phyloP scores from a whole-genome alignment of 1,139 yeast species.

The Yamadazyma mexicana region DNA sequence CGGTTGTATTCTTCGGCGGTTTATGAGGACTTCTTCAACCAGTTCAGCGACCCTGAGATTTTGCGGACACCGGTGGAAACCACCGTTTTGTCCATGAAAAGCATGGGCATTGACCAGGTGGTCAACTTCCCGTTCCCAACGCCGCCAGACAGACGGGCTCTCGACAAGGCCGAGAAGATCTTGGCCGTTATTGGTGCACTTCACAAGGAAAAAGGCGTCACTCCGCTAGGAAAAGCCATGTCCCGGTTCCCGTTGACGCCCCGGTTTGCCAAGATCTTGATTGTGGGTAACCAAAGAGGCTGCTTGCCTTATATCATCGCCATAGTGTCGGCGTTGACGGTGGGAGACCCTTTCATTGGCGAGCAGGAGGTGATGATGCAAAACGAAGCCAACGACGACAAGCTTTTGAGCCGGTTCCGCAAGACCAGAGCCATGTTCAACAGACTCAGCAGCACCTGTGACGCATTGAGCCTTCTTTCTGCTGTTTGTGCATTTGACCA shows the following conservation, averaged over 20 bases:
- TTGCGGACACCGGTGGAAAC: slow-evolving; percentile 95
- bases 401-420: slow-evolving; percentile 48
- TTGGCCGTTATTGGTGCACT: slow-evolving; percentile 80
- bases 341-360: slow-evolving; percentile 85
- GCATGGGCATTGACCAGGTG: slow-evolving; percentile 93
- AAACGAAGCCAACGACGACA: slow-evolving; percentile 35
- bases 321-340: slow-evolving; percentile 87
- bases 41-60: slow-evolving; percentile 87
- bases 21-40: slow-evolving; percentile 79
- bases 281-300: slow-evolving; percentile 82
- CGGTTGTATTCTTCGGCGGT: slow-evolving; percentile 94
- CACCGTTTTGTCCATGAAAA: slow-evolving; percentile 89
- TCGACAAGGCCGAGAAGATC: slow-evolving; percentile 66
- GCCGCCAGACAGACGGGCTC: slow-evolving; percentile 69
- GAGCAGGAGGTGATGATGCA: slow-evolving; percentile 52
- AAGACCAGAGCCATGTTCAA: slow-evolving; percentile 62
- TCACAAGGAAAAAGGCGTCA: slow-evolving; percentile 51
- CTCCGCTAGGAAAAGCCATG: slow-evolving; percentile 83
- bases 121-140: slow-evolving; percentile 96
- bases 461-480: slow-evolving; percentile 71
- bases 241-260: slow-evolving; percentile 92
- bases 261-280: slow-evolving; percentile 84
- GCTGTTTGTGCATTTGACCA: slow-evolving; percentile 91
- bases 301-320: slow-evolving; percentile 89
- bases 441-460: slow-evolving; percentile 69